Base-by-base conservation (phyloP, 345 rosid genomes). In the Camelina sativa region DNA sequence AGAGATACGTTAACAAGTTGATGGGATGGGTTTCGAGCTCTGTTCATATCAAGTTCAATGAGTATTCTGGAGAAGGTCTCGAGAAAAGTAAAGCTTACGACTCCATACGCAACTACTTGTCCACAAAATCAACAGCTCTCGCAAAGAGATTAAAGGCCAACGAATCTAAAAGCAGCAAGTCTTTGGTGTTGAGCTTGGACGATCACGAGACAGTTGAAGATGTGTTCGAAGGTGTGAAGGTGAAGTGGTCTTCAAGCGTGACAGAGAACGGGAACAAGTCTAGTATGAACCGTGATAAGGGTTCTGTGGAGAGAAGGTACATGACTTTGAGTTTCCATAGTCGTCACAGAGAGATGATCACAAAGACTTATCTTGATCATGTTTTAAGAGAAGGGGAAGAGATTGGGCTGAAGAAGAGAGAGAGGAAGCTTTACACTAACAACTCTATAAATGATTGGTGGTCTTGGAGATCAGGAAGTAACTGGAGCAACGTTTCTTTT, bases 351-450 rank as follows among this genome's bases (percentile, higher is more conserved):
- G 50, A 71, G 19, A 53, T 79, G 28, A 65, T 84, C 80, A 80
- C 72, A 0, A 30, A 58, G 12, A 25, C 48, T 28, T 85, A 83
- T 65, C 5, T 85, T 10, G 47, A 65, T 0, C 78, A 82, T 58
- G 85, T 87, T 50, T 6, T 85, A 46, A 63, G 65, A n/a, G 76
- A 79, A 62, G 91, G 88, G 23, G 80, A 67, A 78, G 80, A 52
- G 7, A 74, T 78, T 15, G 74, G 57, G 10, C 11, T 61, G 10
- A 73, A 37, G 72, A 80, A 76, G 17, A 67, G 88, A 73, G 84
- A 81, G 63, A 40, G 83, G 46, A 85, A 78, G 80, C 88, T 87
- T 40, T 87, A 72, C 73, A 62, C 77, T 1, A 84, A 86, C 67
- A 67, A 72, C 13, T 63, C 83, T 2, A 59, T 75, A 19, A 22